Conservation (phyloP, 2,329 filamentous ascomycete genomes). For the Thermoascus crustaceus region DNA sequence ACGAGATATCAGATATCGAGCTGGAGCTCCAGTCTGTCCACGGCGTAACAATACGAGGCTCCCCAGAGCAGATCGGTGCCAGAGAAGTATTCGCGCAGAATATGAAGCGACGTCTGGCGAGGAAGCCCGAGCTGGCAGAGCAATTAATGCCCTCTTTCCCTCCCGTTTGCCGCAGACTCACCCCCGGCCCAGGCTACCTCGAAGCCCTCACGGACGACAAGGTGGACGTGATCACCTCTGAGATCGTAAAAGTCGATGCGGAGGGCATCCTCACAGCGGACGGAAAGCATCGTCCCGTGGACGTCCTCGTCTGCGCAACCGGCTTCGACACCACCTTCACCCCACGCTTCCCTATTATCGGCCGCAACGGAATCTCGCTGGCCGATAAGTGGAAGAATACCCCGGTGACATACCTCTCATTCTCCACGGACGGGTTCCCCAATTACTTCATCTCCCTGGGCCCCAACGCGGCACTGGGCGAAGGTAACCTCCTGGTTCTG, state of each 20-base stretch:
- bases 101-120: conserved; percentile 26
- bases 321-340: conserved; percentile 30
- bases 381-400: conserved; percentile 23
- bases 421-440: conserved; percentile 26
- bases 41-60: conserved; percentile 19
- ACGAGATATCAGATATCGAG: conserved; percentile 19
- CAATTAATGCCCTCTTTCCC: conserved; percentile 35
- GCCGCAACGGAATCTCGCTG: conserved; percentile 19
- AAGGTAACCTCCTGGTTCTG: conserved; percentile 26
- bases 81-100: conserved; percentile 19
- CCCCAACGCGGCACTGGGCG: conserved; percentile 24
- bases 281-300: conserved; percentile 23
- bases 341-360: conserved; percentile 28
- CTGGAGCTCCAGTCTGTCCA: conserved; percentile 25
- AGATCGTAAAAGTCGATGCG: conserved; percentile 39
- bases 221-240: conserved; percentile 49
- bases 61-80: conserved; percentile 19
- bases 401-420: conserved; percentile 28
- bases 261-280: conserved; percentile 26
- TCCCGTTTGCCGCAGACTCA: conserved; percentile 36
- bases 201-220: conserved; percentile 56
- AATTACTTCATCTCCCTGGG: conserved; percentile 29
- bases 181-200: conserved; percentile 43
- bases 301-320: conserved; percentile 32
- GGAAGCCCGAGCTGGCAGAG: conserved; percentile 27